Evolutionary conservation across 2,329 filamentous ascomycete species (phyloP).

Genomic region (Tolypocladium cylindrosporum): DNA sequence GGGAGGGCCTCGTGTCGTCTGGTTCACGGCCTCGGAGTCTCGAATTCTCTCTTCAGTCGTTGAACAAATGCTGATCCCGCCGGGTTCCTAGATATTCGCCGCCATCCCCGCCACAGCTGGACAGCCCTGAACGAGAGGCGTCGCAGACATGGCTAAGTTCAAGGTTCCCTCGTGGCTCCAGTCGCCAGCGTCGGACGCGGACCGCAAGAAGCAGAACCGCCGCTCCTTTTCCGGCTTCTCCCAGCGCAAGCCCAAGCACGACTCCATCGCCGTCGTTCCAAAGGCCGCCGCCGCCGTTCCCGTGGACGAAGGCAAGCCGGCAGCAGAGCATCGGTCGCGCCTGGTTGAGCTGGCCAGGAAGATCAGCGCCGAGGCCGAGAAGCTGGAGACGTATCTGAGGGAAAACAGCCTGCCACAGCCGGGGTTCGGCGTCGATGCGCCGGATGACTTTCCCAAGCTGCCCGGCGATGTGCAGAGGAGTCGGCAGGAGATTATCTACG

Average conservation of each 20-base stretch:
- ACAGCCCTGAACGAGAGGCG: not conserved
- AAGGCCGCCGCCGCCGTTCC: not conserved
- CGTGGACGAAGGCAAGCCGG: not conserved
- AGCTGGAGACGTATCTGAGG: conserved; percentile 36
- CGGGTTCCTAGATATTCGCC: not conserved
- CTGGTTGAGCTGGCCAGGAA: conserved; percentile 36
- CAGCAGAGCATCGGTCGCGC: conserved; percentile 19
- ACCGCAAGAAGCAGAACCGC: conserved; percentile 23
- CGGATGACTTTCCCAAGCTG: conserved; percentile 35
- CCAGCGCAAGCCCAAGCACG: conserved; percentile 12
- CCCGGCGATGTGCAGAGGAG: conserved; percentile 34
- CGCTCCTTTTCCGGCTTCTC: conserved; percentile 20
- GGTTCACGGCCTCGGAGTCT: not conserved
- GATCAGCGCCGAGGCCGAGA: conserved; percentile 38
- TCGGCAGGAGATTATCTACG: conserved; percentile 36
- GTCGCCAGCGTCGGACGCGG: conserved; percentile 12
- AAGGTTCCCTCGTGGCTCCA: conserved; percentile 26
- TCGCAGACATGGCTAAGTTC: conserved; percentile 20
- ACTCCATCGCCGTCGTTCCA: not conserved
- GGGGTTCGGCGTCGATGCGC: conserved; percentile 33
- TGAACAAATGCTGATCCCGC: not conserved
- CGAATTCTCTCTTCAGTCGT: no score
- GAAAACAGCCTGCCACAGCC: conserved; percentile 30
- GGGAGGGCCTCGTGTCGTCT: not conserved
- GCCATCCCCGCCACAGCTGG: not conserved